A percentile compares a stretch with the other conserved stretches of the same genome.
These are phyloP conservation scores for Saturnispora hagleri DNA, from an alignment of 805 yeast genomes.

Conservation along the genomic window DNA sequence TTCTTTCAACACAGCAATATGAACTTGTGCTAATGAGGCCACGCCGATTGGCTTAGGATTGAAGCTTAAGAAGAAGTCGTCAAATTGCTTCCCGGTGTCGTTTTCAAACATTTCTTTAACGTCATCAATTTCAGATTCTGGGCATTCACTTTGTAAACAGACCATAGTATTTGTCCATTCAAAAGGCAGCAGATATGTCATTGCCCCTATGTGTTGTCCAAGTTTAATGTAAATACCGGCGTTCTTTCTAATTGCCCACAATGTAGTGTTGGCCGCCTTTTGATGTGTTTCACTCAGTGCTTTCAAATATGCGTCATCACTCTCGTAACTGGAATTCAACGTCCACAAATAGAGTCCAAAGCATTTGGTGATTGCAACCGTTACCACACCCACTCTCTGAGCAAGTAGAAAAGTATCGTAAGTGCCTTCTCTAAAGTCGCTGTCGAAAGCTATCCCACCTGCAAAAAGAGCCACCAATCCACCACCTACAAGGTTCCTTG, in stretches of 20 bases:
- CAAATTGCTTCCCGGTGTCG: constrained; percentile 56
- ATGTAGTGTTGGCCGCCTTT: constrained; percentile 69
- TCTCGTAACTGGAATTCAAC: constrained; percentile 33
- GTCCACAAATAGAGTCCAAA: constrained; percentile 58
- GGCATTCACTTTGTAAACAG: constrained; percentile 87
- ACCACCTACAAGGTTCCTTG: constrained; percentile 8
- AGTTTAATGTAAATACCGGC: constrained; percentile 92
- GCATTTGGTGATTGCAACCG: constrained; percentile 64
- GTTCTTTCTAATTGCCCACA: constrained; percentile 69
- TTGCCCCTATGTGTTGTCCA: constrained; percentile 90
- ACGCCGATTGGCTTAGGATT: constrained; percentile 79
- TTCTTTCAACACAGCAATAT: constrained; percentile 52
- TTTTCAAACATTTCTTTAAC: constrained; percentile 53
- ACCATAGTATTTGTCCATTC: constrained; percentile 97
- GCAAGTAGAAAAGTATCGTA: constrained; percentile 30
- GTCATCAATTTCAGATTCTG: constrained; percentile 63
- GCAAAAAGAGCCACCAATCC: constrained; percentile 10
- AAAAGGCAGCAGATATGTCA: constrained; percentile 80
- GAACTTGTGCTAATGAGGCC: constrained; percentile 96
- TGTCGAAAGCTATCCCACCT: constrained; percentile 26
- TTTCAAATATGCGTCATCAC: constrained; percentile 35
- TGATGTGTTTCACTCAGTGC: constrained; percentile 63
- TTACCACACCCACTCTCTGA: constrained; percentile 53
- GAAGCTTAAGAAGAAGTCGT: constrained; percentile 59
- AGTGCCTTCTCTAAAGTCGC: constrained; percentile 26